Conservation (phyloP, 495 filamentous ascomycete genomes). For the Diplogelasinospora grovesii region DNA sequence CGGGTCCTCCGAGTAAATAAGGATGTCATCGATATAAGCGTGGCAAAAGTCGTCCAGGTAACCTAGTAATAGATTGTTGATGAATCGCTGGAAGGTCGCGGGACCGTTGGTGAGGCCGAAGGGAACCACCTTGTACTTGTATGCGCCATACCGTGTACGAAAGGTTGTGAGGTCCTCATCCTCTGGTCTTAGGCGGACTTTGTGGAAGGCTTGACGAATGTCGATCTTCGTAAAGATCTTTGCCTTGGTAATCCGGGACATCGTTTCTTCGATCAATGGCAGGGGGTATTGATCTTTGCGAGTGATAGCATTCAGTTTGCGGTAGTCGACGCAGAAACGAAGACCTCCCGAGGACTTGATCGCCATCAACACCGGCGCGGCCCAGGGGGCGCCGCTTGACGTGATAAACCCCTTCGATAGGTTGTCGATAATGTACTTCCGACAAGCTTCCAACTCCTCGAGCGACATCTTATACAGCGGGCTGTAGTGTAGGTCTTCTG, state of each 20-base stretch:
- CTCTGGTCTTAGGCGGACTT: constrained; percentile 17
- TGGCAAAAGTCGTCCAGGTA: constrained; percentile 21
- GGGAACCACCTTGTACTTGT: constrained; percentile 27
- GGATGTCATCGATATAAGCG: constrained; percentile 6
- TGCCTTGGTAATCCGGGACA: constrained; percentile 22
- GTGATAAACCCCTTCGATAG: constrained; percentile 7
- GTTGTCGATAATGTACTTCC: constrained; percentile 9
- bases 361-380: constrained; percentile 30
- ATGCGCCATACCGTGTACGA: constrained; percentile 19
- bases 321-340: constrained; percentile 41
- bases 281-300: constrained; percentile 40
- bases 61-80: constrained; percentile 22
- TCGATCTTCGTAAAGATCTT: constrained; percentile 43
- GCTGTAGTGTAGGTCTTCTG: constrained; percentile 3
- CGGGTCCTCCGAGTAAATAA: constrained; percentile 1
- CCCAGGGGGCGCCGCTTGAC: constrained; percentile 5
- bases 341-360: constrained; percentile 27
- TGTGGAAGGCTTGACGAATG: constrained; percentile 15
- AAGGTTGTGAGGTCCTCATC: constrained; percentile 28
- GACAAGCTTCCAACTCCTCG: constrained; percentile 15
- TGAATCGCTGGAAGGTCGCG: constrained; percentile 22
- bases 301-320: constrained; percentile 35
- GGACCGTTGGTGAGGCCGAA: constrained; percentile 25
- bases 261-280: constrained; percentile 38
- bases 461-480: constrained; percentile 21